phyloP scores from a whole-genome alignment of 768 basidiomycete genomes.

The Cystobasidium ongulense region DNA sequence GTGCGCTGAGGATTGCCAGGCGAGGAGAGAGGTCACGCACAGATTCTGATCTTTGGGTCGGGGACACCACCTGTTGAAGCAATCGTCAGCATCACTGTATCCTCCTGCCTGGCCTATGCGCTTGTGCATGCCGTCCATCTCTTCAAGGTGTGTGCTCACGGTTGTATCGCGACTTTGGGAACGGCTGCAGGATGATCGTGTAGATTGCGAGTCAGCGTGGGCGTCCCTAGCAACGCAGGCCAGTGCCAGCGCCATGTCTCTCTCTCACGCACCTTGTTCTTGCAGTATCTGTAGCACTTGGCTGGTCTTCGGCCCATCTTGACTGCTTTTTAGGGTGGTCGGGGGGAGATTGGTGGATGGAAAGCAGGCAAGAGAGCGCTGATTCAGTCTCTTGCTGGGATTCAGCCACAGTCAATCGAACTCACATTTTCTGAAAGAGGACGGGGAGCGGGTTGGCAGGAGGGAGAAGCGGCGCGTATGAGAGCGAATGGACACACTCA shows the following conservation, averaged over 20 bases:
- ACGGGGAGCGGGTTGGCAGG: too few species aligned
- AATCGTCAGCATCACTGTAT: neutral
- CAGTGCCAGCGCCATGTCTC: neutral
- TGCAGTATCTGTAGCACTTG: conserved; percentile 92
- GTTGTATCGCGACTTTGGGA: conserved; percentile 90
- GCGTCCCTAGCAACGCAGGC: neutral
- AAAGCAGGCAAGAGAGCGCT: neutral
- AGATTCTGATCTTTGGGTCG: conserved; percentile 95
- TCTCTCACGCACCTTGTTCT: conserved; percentile 34
- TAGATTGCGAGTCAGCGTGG: neutral
- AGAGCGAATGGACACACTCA: too few species aligned
- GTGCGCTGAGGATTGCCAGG: neutral
- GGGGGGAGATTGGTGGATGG: neutral
- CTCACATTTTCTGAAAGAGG: too few species aligned
- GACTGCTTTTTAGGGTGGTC: neutral
- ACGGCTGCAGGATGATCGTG: conserved; percentile 60
- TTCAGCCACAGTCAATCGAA: too few species aligned
- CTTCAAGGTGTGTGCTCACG: conserved; percentile 42
- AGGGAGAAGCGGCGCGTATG: too few species aligned
- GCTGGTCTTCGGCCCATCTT: conserved; percentile 26
- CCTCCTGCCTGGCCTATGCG: too few species aligned
- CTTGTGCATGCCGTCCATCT: neutral
- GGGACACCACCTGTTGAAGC: conserved; percentile 68
- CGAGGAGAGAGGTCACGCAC: conserved; percentile 51
- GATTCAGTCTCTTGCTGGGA: neutral